A percentile compares a stretch with the other conserved stretches of the same genome.
Evolutionary conservation across 805 yeast genomes (phyloP).

Genomic region (Millerago galiae): DNA sequence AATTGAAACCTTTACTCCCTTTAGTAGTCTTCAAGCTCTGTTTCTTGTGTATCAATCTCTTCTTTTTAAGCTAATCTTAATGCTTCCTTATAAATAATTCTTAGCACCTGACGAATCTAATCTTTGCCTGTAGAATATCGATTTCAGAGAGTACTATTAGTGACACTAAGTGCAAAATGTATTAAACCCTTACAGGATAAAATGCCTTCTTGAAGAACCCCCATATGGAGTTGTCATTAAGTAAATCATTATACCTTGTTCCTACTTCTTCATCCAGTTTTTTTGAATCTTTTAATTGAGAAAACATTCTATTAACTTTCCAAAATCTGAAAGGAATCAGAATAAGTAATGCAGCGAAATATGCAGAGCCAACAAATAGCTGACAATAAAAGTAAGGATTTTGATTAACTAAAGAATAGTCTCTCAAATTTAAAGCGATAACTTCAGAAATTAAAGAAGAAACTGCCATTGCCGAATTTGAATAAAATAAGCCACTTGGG

Average conservation of each 20-base stretch:
- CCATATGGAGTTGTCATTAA: slow-evolving; percentile 1
- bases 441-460: slow-evolving; percentile 43
- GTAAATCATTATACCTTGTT: background rate
- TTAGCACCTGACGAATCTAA: too few relatives aligned
- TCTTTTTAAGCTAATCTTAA: too few relatives aligned
- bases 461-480: slow-evolving; percentile 26
- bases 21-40: too few relatives aligned
- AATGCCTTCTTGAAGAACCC: slow-evolving; percentile 8
- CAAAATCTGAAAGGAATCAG: slow-evolving; percentile 45
- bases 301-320: slow-evolving; percentile 38
- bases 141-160: background rate
- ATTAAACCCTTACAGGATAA: background rate
- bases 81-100: too few relatives aligned
- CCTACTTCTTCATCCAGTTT: slow-evolving; percentile 1
- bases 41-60: too few relatives aligned
- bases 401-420: slow-evolving; percentile 12
- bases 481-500: slow-evolving; percentile 33
- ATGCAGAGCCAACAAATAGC: slow-evolving; percentile 49
- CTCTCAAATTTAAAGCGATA: slow-evolving; percentile 44
- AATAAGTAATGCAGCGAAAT: slow-evolving; percentile 36
- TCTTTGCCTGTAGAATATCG: too few relatives aligned
- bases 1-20: too few relatives aligned
- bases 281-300: slow-evolving; percentile 11
- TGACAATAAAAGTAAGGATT: slow-evolving; percentile 55
- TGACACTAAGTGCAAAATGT: too few relatives aligned